Conservation (phyloP, 2,329 filamentous ascomycete genomes). For the Diaporthe citriasiana region DNA sequence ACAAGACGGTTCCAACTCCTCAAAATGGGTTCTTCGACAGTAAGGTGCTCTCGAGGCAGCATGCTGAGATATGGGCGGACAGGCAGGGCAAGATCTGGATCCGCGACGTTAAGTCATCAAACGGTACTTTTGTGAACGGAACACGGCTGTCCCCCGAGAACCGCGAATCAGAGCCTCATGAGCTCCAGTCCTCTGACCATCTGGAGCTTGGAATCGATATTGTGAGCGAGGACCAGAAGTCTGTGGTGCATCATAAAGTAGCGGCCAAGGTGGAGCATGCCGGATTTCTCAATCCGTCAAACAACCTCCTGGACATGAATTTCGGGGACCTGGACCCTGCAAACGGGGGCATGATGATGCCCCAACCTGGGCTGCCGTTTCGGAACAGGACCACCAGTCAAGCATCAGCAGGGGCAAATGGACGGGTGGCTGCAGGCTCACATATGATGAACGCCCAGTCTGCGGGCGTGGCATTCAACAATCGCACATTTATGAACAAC, state of each 20-base stretch:
- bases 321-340: slow-evolving; percentile 92
- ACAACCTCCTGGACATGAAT: slow-evolving; percentile 87
- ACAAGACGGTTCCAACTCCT: slow-evolving; percentile 92
- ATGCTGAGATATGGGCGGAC: slow-evolving; percentile 96
- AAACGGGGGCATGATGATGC: slow-evolving; percentile 79
- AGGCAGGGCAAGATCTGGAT: slow-evolving; percentile 92
- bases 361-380: slow-evolving; percentile 76
- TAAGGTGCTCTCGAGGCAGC: slow-evolving; percentile 95
- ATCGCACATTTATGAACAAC: slow-evolving; percentile 42
- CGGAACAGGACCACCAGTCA: slow-evolving; percentile 79
- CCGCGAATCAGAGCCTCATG: slow-evolving; percentile 94
- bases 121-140: slow-evolving; percentile 98
- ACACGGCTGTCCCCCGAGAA: slow-evolving; percentile 92
- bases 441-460: slow-evolving; percentile 63
- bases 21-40: slow-evolving; percentile 98
- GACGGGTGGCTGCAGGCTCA: slow-evolving; percentile 67
- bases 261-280: slow-evolving; percentile 97
- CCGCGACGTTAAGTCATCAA: slow-evolving; percentile 97
- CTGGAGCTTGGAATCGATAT: slow-evolving; percentile 98
- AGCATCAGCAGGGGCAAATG: slow-evolving; percentile 72
- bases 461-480: slow-evolving; percentile 66
- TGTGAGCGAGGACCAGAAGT: slow-evolving; percentile 98
- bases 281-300: slow-evolving; percentile 81
- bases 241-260: slow-evolving; percentile 98
- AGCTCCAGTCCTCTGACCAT: slow-evolving; percentile 91